Base-by-base conservation (phyloP, 768 basidiomycete species). In the Suillus decipiens region DNA sequence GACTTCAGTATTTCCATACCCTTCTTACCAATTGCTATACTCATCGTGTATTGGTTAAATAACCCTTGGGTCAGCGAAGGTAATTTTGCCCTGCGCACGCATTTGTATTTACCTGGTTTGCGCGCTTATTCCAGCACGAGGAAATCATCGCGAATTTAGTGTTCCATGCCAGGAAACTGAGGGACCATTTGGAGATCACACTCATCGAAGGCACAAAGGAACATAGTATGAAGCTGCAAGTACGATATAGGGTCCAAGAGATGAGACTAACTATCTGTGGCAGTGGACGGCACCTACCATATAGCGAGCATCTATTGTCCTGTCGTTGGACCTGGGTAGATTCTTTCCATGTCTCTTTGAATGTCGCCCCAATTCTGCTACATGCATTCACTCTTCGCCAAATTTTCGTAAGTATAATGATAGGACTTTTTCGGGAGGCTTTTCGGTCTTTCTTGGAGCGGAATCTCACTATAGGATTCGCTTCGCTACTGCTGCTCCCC, bases 1-100 rank as follows among this genome's bases (percentile, higher is more conserved):
- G 37, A 19, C 15, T 56, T 39, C 9, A 56, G 36, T 37, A 39
- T 56, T 28, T 39, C 36, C 37, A 56, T 56, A 39, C 55, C 55
- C 9, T 56, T n/a, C 31, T 11, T 33, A 51, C 19, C 19, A 9
- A 33, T 53, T 10, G 37, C 34, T 36, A 56, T 56, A 19, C 22
- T 37, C 37, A 11, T 56, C 9, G 10, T 39, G 55, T 56, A n/a
- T 34, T 53, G 55, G 37, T 37, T 39, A 56, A 36, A 14, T 37
- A 24, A 39, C 14, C 14, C 22, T 24, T 36, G 36, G 17, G 17
- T 33, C 6, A 19, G 19, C 19, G 51, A 33, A 53, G 51, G 11
- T 33, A 53, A 33, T 33, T 33, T n/a, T 19, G 19, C 31, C 17
- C 31, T n/a, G 50, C 8, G 17, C 50, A 19, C 19, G 6, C 47